These are phyloP conservation scores for Condylostoma magnum DNA, from an alignment of 169 alveolate genomes.

Conservation along the genomic window DNA sequence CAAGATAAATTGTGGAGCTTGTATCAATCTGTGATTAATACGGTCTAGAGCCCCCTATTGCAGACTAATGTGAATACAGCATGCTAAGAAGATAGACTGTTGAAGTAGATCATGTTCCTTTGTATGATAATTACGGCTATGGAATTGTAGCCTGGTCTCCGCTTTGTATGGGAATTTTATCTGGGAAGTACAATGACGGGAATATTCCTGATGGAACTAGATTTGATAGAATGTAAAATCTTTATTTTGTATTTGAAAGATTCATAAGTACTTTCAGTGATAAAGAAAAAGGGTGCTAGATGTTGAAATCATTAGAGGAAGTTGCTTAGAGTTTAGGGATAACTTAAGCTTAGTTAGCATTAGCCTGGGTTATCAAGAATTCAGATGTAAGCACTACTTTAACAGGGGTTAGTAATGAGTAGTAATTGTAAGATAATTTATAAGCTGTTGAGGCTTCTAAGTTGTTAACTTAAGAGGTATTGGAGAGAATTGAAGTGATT, in stretches of 20 bases:
- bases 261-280: neutral
- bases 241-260: neutral
- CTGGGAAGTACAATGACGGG: conserved; percentile 77
- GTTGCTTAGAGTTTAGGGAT: conserved; percentile 54
- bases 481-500: conserved; percentile 31
- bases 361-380: conserved; percentile 74
- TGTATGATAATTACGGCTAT: conserved; percentile 43
- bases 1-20: conserved; percentile 42
- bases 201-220: conserved; percentile 67
- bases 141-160: conserved; percentile 78
- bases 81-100: conserved; percentile 59
- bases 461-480: conserved; percentile 41
- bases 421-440: conserved; percentile 33
- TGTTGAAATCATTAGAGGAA: conserved; percentile 29
- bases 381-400: conserved; percentile 66
- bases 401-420: conserved; percentile 53
- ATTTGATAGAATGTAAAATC: conserved; percentile 29
- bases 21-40: conserved; percentile 51
- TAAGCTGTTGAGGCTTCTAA: conserved; percentile 9
- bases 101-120: conserved; percentile 55
- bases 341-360: conserved; percentile 65
- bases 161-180: conserved; percentile 60
- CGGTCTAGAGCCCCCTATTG: conserved; percentile 58
- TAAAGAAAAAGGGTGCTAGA: neutral
- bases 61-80: conserved; percentile 71